phyloP scores from a whole-genome alignment of 2,329 filamentous ascomycete genomes.

The Pseudogymnoascus sp. region DNA sequence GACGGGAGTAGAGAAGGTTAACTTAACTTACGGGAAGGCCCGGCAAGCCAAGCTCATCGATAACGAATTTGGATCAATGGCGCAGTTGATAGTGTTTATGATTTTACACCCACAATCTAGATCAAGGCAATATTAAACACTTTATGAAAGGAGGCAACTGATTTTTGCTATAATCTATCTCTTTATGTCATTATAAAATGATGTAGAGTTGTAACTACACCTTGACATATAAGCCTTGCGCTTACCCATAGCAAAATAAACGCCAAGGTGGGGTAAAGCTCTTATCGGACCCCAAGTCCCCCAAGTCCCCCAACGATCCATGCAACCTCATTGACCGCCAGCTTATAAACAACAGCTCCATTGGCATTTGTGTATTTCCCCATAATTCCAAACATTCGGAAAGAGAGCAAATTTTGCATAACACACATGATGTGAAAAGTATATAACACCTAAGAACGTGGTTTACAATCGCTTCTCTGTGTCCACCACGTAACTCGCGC shows the following conservation, averaged over 20 bases:
- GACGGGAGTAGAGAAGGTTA: slow-evolving; percentile 13
- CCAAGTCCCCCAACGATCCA: too few relatives aligned
- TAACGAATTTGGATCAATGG: neutral
- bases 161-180: neutral
- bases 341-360: neutral
- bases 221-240: neutral
- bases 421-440: neutral
- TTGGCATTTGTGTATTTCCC: neutral
- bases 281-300: neutral
- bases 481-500: neutral
- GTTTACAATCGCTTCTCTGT: neutral
- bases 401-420: neutral
- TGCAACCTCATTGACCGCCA: neutral
- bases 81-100: neutral
- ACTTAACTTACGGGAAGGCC: neutral
- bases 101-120: neutral
- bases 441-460: neutral
- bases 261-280: neutral
- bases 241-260: neutral
- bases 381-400: neutral
- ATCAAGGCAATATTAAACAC: neutral
- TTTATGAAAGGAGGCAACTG: neutral
- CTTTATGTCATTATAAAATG: neutral
- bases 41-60: neutral
- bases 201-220: neutral